A percentile compares a stretch with the other conserved stretches of the same genome.
Evolutionary conservation across 1,284 basidiomycete species (phyloP).

Genomic region (Ganoderma lucidum): DNA sequence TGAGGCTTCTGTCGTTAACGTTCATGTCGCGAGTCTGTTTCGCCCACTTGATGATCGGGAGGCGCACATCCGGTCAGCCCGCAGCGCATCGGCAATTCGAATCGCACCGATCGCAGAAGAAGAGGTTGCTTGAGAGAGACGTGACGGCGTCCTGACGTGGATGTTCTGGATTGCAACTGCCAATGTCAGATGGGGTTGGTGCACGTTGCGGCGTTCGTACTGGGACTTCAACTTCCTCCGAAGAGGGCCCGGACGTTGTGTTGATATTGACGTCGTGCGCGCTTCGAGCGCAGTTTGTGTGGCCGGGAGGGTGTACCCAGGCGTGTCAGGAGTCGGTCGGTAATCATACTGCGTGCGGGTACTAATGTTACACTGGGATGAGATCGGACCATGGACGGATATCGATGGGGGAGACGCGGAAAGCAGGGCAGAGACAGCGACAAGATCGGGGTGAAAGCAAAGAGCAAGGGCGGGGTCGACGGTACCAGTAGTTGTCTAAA

Average conservation of each 20-base stretch:
- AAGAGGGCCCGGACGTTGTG: background rate
- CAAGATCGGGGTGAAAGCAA: background rate
- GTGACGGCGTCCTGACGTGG: background rate
- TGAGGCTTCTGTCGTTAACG: background rate
- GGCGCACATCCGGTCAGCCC: background rate
- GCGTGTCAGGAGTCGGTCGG: background rate
- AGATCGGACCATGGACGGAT: background rate
- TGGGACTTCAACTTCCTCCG: too few relatives aligned
- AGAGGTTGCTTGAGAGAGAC: background rate
- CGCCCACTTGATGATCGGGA: constrained; percentile 1
- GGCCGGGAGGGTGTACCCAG: background rate
- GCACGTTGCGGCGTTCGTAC: too few relatives aligned
- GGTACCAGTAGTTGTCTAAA: constrained; percentile 7
- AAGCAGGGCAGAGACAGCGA: background rate
- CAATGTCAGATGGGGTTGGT: background rate
- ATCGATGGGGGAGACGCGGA: background rate
- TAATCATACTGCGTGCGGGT: background rate
- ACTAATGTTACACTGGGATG: background rate
- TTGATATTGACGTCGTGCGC: background rate
- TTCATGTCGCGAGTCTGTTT: background rate
- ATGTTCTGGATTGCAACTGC: background rate
- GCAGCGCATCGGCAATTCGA: background rate
- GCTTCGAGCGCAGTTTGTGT: background rate
- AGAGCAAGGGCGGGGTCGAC: background rate
- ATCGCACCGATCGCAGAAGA: background rate